A percentile compares a stretch with the other conserved stretches of the same genome.
phyloP scores from a whole-genome alignment of 805 yeast genomes.

The Ogataea pignaliae region DNA sequence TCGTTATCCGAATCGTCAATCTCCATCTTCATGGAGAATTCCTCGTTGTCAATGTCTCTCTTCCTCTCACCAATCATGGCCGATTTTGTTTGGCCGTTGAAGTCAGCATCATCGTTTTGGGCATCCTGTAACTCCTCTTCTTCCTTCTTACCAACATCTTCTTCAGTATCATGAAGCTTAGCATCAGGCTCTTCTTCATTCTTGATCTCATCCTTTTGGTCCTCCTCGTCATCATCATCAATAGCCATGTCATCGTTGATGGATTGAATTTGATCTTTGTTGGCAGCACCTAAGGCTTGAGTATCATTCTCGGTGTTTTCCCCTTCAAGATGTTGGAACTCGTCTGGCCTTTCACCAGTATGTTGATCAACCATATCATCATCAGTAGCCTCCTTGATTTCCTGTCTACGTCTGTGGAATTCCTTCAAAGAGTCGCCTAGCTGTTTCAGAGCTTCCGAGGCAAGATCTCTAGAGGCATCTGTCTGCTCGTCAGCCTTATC shows the following conservation, averaged over 20 bases:
- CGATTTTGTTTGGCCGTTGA: conserved; percentile 15
- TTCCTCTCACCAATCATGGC: conserved; percentile 20
- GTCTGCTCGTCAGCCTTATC: conserved; percentile 38
- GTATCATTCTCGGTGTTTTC: conserved; percentile 75
- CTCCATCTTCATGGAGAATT: conserved; percentile 41
- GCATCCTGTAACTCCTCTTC: conserved; percentile 25
- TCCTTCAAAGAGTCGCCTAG: conserved; percentile 90
- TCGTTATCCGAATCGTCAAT: conserved; percentile 30
- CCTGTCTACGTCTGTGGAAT: conserved; percentile 85
- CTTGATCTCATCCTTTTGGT: conserved; percentile 23
- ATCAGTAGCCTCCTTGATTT: conserved; percentile 67
- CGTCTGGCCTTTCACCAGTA: conserved; percentile 73
- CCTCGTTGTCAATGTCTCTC: conserved; percentile 33
- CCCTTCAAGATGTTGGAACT: conserved; percentile 79
- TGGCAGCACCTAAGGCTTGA: conserved; percentile 91
- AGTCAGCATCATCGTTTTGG: conserved; percentile 10
- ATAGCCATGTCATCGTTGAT: conserved; percentile 79
- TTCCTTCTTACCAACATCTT: conserved; percentile 22
- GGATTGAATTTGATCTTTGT: conserved; percentile 69
- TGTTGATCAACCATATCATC: conserved; percentile 47
- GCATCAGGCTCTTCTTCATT: conserved; percentile 31
- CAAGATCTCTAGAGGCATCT: conserved; percentile 61
- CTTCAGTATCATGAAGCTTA: conserved; percentile 17
- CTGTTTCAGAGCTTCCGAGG: conserved; percentile 75
- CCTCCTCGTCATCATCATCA: conserved; percentile 56